These are phyloP conservation scores for Phytophthora sansomeana DNA, from an alignment of 352 stramenopile genomes.

Conservation along the genomic window DNA sequence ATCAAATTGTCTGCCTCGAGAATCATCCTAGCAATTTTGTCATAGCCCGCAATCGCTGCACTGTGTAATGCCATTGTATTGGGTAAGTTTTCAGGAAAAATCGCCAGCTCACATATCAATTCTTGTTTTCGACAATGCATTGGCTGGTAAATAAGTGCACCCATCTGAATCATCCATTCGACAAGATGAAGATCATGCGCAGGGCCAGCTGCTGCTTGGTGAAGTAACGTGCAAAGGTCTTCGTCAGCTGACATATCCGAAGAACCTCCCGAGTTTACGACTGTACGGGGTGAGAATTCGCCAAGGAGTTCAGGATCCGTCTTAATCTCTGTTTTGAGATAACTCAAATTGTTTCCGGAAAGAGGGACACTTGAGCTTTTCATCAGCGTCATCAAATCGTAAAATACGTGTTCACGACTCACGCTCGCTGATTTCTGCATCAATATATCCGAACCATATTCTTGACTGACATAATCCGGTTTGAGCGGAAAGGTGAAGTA, in stretches of 20 bases:
- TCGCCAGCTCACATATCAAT: neutral
- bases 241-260: neutral
- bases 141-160: slow-evolving; percentile 3
- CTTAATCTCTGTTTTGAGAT: slow-evolving; percentile 21
- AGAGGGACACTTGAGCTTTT: slow-evolving; percentile 18
- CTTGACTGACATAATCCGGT: slow-evolving; percentile 31
- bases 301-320: slow-evolving; percentile 22
- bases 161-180: slow-evolving; percentile 49
- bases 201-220: slow-evolving; percentile 40
- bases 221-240: slow-evolving; percentile 33
- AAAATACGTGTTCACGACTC: slow-evolving; percentile 19
- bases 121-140: slow-evolving; percentile 11
- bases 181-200: slow-evolving; percentile 37
- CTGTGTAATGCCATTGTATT: slow-evolving; percentile 34
- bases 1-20: slow-evolving; percentile 30
- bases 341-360: neutral
- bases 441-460: slow-evolving; percentile 11
- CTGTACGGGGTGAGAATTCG: neutral
- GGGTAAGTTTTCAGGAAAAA: neutral
- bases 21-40: slow-evolving; percentile 29
- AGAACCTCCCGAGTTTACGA: neutral
- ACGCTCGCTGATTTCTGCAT: neutral
- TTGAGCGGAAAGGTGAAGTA: slow-evolving; percentile 23
- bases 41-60: slow-evolving; percentile 23
- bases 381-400: slow-evolving; percentile 13